These are phyloP conservation scores for Lactarius tabidus DNA, from an alignment of 768 basidiomycete genomes.

Conservation along the genomic window DNA sequence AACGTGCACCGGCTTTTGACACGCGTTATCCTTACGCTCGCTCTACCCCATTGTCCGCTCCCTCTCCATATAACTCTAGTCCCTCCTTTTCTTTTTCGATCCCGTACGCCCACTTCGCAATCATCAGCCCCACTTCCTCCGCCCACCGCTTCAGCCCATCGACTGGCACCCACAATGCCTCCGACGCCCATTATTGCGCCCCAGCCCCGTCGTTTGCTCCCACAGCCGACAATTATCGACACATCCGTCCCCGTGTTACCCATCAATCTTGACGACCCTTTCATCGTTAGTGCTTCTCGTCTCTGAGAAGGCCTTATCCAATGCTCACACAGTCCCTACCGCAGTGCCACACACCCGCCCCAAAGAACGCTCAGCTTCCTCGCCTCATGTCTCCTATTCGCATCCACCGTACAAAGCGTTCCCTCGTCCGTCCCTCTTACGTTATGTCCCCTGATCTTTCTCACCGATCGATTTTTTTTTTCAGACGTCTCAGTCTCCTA, in stretches of 20 bases:
- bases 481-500: constrained; percentile 25
- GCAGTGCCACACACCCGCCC: constrained; percentile 20
- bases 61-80: constrained; percentile 21
- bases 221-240: constrained; percentile 21
- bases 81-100: constrained; percentile 20
- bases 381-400: constrained; percentile 26
- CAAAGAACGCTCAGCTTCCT: constrained; percentile 21
- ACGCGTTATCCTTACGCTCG: constrained; percentile 19
- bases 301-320: constrained; percentile 4
- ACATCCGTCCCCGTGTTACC: constrained; percentile 14
- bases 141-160: background rate
- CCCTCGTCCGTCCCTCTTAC: constrained; percentile 12
- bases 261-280: constrained; percentile 24
- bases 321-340: background rate
- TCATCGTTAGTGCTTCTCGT: constrained; percentile 21
- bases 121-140: background rate
- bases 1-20: constrained; percentile 24
- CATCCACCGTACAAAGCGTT: constrained; percentile 21
- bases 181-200: constrained; percentile 26
- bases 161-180: constrained; percentile 21
- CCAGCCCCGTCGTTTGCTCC: constrained; percentile 20
- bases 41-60: constrained; percentile 20
- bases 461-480: background rate
- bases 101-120: constrained; percentile 6
- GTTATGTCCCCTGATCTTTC: background rate